These are phyloP conservation scores for Porpolomopsis calyptriformis DNA, from an alignment of 768 basidiomycete genomes.

Conservation along the genomic window DNA sequence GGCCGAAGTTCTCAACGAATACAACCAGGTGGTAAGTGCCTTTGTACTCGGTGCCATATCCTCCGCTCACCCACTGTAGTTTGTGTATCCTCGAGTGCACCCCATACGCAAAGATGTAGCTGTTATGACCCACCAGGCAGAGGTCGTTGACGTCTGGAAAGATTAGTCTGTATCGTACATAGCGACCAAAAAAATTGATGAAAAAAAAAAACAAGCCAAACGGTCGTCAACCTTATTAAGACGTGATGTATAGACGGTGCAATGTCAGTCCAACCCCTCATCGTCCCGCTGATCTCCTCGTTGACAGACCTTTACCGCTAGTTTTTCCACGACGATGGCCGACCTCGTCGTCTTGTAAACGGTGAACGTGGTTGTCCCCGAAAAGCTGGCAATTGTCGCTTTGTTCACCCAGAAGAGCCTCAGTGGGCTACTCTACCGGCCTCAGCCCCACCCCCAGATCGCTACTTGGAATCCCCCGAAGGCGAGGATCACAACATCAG, in stretches of 20 bases:
- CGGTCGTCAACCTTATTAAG: neutral
- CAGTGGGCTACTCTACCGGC: slow-evolving; percentile 14
- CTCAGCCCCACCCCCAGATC: slow-evolving; percentile 1
- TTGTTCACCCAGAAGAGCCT: slow-evolving; percentile 21
- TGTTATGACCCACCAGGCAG: slow-evolving; percentile 79
- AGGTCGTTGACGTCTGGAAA: slow-evolving; percentile 56
- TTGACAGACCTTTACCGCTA: neutral
- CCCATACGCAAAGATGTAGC: slow-evolving; percentile 68
- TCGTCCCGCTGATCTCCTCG: neutral
- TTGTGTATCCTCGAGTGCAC: slow-evolving; percentile 74
- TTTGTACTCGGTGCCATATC: neutral
- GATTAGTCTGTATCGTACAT: slow-evolving; percentile 14
- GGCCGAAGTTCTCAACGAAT: slow-evolving; percentile 76
- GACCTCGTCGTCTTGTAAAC: neutral
- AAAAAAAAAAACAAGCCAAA: neutral
- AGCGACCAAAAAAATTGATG: too few species aligned
- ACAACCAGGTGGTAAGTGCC: slow-evolving; percentile 64
- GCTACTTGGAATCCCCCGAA: neutral
- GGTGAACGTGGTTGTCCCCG: slow-evolving; percentile 9
- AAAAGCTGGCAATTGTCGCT: slow-evolving; percentile 11
- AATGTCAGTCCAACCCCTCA: slow-evolving; percentile 12
- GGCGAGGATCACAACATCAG: too few species aligned
- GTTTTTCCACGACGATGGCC: slow-evolving; percentile 14
- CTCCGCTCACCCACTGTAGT: slow-evolving; percentile 32
- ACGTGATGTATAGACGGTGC: slow-evolving; percentile 5